Percentiles rank a stretch among this genome's conserved stretches.
These are phyloP conservation scores for Ampelocalamus luodianensis DNA, from an alignment of 176 grass and related monocot species.

Conservation along the genomic window DNA sequence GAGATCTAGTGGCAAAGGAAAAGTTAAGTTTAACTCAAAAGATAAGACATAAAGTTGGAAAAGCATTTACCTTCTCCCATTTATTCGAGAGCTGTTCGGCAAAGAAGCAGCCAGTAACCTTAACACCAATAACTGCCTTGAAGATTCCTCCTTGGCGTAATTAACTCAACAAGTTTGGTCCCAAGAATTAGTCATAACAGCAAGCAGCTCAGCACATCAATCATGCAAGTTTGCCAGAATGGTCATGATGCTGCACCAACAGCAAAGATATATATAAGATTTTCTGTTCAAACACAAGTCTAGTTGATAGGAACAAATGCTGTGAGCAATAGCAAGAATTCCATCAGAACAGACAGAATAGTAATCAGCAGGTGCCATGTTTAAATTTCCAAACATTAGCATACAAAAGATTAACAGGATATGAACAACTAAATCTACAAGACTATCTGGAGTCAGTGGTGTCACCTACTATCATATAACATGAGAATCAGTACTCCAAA, in stretches of 20 bases:
- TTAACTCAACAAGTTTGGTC: slow-evolving; percentile 4
- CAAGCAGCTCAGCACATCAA: slow-evolving; percentile 24
- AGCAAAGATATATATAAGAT: neutral
- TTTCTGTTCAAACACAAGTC: neutral
- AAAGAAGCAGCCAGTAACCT: slow-evolving; percentile 2
- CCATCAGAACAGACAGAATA: neutral
- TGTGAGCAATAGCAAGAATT: neutral
- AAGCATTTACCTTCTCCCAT: slow-evolving; percentile 57
- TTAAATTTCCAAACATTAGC: neutral
- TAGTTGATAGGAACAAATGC: neutral
- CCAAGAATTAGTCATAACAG: neutral
- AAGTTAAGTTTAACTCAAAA: slow-evolving; percentile 16
- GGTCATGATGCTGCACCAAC: neutral
- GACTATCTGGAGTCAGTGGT: neutral
- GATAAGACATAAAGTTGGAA: neutral
- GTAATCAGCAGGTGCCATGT: neutral
- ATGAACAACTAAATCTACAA: neutral
- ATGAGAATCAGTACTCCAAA: neutral
- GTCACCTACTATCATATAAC: neutral
- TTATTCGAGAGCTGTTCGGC: slow-evolving; percentile 25
- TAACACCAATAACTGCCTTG: neutral
- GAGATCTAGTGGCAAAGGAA: neutral
- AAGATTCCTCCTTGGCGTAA: slow-evolving; percentile 4
- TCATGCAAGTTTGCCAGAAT: neutral
- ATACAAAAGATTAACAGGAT: slow-evolving; percentile 16